Evolutionary conservation across 352 stramenopile genomes (phyloP).

Genomic region (Pythium aristosporum): DNA sequence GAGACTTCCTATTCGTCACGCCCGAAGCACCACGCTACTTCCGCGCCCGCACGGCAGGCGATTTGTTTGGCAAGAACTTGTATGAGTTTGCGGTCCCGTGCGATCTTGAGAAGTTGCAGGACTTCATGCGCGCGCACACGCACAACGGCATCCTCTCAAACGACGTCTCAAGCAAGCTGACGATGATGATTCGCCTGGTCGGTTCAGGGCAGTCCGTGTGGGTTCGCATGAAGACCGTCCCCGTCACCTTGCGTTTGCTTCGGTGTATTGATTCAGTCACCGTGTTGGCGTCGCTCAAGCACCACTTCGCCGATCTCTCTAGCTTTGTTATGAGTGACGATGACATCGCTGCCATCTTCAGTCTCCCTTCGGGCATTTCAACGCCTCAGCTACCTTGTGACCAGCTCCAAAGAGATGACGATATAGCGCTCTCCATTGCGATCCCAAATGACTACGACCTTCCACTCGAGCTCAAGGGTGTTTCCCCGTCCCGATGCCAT

Average conservation of each 20-base stretch:
- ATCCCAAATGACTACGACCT: constrained; percentile 18
- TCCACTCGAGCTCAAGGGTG: constrained; percentile 57
- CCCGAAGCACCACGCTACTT: constrained; percentile 47
- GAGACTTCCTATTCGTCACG: constrained; percentile 76
- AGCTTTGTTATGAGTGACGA: constrained; percentile 74
- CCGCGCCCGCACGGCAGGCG: constrained; percentile 24
- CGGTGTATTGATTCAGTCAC: constrained; percentile 80
- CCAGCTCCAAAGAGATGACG: neutral
- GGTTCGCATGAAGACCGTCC: constrained; percentile 56
- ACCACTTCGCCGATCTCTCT: constrained; percentile 67
- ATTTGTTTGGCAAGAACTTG: constrained; percentile 66
- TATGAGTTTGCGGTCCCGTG: constrained; percentile 49
- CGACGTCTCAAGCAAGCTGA: constrained; percentile 30
- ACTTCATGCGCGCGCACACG: constrained; percentile 45
- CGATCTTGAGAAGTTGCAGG: constrained; percentile 64
- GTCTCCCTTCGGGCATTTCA: constrained; percentile 11
- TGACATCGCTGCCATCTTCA: constrained; percentile 46
- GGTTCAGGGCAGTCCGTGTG: constrained; percentile 36
- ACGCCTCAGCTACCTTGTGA: neutral
- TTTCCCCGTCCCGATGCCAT: constrained; percentile 4
- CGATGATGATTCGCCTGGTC: constrained; percentile 45
- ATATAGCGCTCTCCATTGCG: constrained; percentile 1
- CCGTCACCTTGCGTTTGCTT: constrained; percentile 69
- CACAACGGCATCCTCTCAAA: constrained; percentile 20
- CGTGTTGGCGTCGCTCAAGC: constrained; percentile 31